Evolutionary conservation across 768 basidiomycete genomes (phyloP).

Genomic region (Lentinus brumalis): DNA sequence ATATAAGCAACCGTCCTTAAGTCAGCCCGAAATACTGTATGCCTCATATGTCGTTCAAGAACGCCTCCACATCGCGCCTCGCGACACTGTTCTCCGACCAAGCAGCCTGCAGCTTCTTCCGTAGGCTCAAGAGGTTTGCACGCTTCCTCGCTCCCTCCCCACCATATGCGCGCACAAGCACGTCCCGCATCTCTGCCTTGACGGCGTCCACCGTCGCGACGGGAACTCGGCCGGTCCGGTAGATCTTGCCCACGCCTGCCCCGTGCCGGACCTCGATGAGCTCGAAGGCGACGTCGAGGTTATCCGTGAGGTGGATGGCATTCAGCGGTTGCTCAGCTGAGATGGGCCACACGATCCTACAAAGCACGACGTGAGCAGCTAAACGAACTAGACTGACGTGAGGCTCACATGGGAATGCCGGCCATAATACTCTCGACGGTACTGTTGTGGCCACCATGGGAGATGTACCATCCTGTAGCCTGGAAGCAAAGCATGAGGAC

Average conservation of each 20-base stretch:
- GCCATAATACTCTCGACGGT: constrained; percentile 2
- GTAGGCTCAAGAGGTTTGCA: background rate
- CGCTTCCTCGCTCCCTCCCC: constrained; percentile 22
- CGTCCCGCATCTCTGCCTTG: constrained; percentile 9
- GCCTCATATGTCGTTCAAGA: background rate
- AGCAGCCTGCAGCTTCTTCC: background rate
- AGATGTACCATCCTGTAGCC: constrained; percentile 12
- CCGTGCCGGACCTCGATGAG: constrained; percentile 14
- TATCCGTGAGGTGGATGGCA: constrained; percentile 4
- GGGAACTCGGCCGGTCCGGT: constrained; percentile 17
- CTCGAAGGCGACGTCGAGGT: background rate
- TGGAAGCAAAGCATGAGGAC: background rate
- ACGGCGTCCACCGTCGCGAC: constrained; percentile 19
- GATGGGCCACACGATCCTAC: constrained; percentile 11
- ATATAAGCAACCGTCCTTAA: too few relatives aligned
- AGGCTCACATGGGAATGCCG: constrained; percentile 4
- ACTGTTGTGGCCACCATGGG: constrained; percentile 13
- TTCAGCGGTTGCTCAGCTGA: constrained; percentile 11
- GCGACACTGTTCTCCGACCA: constrained; percentile 8
- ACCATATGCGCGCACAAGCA: constrained; percentile 20
- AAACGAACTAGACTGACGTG: too few relatives aligned
- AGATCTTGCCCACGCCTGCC: constrained; percentile 13
- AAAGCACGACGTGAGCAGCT: background rate
- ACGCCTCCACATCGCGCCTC: background rate
- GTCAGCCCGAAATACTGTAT: too few relatives aligned